Evolutionary conservation across 108 stramenopile genomes (phyloP).

Genomic region (Cyclotella baltica): DNA sequence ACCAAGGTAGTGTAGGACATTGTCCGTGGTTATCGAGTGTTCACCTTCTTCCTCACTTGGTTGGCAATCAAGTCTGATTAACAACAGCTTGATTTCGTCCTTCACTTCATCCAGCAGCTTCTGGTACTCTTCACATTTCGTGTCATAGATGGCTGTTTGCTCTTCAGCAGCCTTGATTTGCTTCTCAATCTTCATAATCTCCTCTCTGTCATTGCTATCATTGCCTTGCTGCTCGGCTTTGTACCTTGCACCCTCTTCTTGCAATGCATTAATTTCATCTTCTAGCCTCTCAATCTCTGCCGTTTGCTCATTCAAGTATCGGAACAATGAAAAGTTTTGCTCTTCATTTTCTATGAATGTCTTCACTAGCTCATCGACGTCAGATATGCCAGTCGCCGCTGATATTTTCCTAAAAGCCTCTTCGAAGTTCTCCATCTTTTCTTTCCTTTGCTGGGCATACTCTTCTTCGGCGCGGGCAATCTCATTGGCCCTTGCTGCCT

Average conservation of each 20-base stretch:
- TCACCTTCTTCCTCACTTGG: constrained; percentile 43
- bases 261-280: constrained; percentile 56
- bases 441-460: constrained; percentile 47
- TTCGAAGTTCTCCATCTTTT: constrained; percentile 80
- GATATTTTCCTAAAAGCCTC: constrained; percentile 84
- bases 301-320: constrained; percentile 77
- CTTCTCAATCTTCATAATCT: constrained; percentile 70
- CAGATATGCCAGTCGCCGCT: constrained; percentile 70
- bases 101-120: constrained; percentile 71
- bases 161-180: constrained; percentile 62
- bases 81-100: constrained; percentile 64
- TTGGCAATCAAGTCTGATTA: constrained; percentile 60
- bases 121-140: constrained; percentile 58
- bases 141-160: constrained; percentile 69
- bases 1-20: constrained; percentile 83
- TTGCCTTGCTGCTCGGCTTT: constrained; percentile 55
- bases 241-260: constrained; percentile 61
- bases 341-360: constrained; percentile 80
- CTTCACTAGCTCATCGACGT: constrained; percentile 69
- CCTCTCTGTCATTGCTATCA: constrained; percentile 63
- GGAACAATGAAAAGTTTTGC: constrained; percentile 78
- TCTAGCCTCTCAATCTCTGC: constrained; percentile 80
- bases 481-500: constrained; percentile 39
- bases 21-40: constrained; percentile 71
- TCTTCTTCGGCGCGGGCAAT: constrained; percentile 47